Conservation (phyloP, 345 rosid genomes). For the Acer negundo region DNA sequence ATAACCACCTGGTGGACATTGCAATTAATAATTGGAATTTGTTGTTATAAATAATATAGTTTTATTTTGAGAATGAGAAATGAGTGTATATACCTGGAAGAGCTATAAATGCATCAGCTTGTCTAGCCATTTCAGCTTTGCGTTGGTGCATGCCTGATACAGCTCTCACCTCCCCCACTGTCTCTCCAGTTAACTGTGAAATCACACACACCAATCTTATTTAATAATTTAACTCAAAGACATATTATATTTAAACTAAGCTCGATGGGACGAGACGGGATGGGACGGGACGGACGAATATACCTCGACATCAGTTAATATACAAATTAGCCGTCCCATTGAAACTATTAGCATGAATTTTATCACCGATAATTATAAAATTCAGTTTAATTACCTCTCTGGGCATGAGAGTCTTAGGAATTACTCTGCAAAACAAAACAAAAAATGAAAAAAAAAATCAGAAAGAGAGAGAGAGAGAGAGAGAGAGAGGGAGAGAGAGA, state of each 20-base stretch:
- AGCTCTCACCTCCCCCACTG: conserved; percentile 67
- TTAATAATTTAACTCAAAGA: background rate
- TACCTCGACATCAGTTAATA: background rate
- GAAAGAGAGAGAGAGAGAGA: background rate
- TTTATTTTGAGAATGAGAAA: background rate
- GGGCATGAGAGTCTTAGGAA: conserved; percentile 65
- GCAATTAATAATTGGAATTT: too few species aligned
- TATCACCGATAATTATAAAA: background rate
- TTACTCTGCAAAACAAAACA: conserved; percentile 37
- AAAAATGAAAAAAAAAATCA: background rate
- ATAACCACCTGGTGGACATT: conserved; percentile 61
- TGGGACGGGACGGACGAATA: background rate
- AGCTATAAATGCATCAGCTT: conserved; percentile 79
- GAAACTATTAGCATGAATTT: background rate
- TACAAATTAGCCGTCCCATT: background rate
- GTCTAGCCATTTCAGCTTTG: conserved; percentile 85
- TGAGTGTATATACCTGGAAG: conserved; percentile 50
- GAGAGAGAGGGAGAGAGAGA: background rate
- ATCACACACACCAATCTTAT: background rate
- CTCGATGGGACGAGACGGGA: background rate
- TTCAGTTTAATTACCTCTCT: conserved; percentile 44
- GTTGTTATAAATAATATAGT: background rate
- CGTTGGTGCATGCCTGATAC: conserved; percentile 82
- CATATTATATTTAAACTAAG: too few species aligned
- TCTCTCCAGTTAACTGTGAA: conserved; percentile 63